phyloP scores from a whole-genome alignment of 2,329 filamentous ascomycete genomes.

The Aureobasidium mangrovei region DNA sequence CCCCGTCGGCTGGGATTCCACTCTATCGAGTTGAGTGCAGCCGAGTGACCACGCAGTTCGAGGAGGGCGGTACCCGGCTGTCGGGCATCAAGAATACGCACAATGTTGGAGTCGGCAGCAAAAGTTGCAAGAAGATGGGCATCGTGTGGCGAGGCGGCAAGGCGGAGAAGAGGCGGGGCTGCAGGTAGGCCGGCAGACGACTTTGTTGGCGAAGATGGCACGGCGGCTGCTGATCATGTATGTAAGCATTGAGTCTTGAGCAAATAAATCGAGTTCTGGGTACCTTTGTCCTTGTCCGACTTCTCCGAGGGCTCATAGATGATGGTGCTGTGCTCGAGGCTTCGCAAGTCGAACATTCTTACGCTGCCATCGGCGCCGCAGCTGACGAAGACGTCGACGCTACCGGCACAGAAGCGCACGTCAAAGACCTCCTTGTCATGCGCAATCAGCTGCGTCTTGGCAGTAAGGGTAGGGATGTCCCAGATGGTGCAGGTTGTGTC shows the following conservation, averaged over 20 bases:
- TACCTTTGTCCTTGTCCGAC: constrained; percentile 46
- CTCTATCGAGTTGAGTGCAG: constrained; percentile 83
- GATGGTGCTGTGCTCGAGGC: constrained; percentile 94
- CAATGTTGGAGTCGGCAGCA: constrained; percentile 81
- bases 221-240: constrained; percentile 31
- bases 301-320: constrained; percentile 97
- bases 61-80: constrained; percentile 92
- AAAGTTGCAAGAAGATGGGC: constrained; percentile 95
- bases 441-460: constrained; percentile 95
- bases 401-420: constrained; percentile 94
- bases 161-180: constrained; percentile 59
- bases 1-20: constrained; percentile 87
- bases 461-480: constrained; percentile 96
- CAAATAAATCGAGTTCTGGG: constrained; percentile 10
- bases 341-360: constrained; percentile 95
- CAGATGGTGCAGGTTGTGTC: constrained; percentile 99
- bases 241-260: not conserved
- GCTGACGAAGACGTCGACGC: constrained; percentile 96
- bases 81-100: constrained; percentile 90
- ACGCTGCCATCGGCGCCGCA: constrained; percentile 97
- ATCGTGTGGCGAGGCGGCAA: constrained; percentile 90
- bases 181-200: constrained; percentile 58
- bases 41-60: constrained; percentile 81
- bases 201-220: constrained; percentile 61
- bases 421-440: constrained; percentile 99